Base-by-base conservation (phyloP, 2,329 filamentous ascomycete genomes). In the Juglanconis sp. region DNA sequence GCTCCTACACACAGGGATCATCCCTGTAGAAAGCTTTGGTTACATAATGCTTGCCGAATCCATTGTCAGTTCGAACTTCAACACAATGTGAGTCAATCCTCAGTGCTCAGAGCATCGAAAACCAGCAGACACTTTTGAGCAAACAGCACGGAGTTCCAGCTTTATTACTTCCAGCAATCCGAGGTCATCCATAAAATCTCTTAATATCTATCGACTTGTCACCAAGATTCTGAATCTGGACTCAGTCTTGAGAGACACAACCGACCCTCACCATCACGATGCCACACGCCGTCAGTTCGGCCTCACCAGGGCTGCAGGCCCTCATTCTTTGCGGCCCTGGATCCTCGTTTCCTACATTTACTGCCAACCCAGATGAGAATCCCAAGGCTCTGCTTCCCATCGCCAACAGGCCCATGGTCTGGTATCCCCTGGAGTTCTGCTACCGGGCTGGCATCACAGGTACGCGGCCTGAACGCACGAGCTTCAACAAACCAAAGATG, bases 361-460 rank as follows among this genome's bases (percentile, higher is more conserved):
- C 90, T 2, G 87, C 89, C 3, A 91, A 88, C 63, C 88, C 90
- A 5, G 87, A 89, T 74, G 88, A 93, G 70, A 87, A 90, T 63
- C 90, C 91, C 9, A 95, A 95, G 75, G 90, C 91, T 9, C 82
- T 95, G 30, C 77, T 95, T 7, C 91, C 91, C 5, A 89, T 95
- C 62, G 91, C 91, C 40, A 95, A 95, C 72, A 78, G 91, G 66
- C 91, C 91, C 1, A 95, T 95, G 91, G 88, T 95, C 50, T 94
- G 91, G 89, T 95, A 95, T 72, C 88, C 91, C 5, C 84, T 95
- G 46, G 90, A 94, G 68, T 94, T 91, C 77, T 94, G 90, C 74
- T 90, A 92, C 70, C 86, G 90, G 42, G 90, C 89, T 73, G 90
- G 91, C 66, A 85, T 93, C 65, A 90, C 87, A 69, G 81, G 89